Evolutionary conservation across 768 basidiomycete genomes (phyloP).

Genomic region (Naganishia vaughanmartiniae): DNA sequence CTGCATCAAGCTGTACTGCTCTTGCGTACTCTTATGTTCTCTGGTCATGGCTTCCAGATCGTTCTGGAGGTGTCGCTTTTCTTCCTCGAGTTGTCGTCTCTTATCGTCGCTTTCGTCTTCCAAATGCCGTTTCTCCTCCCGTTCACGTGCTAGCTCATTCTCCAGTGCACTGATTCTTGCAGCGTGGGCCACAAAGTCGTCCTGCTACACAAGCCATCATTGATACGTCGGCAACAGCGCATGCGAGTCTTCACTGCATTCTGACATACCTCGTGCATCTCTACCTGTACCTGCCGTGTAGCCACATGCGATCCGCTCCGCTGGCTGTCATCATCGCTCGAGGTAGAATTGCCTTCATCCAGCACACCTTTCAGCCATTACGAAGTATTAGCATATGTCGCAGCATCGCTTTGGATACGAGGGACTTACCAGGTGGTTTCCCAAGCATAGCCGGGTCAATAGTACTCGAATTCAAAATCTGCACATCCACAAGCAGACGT

Average conservation of each 20-base stretch:
- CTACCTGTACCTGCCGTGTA: neutral
- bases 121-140: neutral
- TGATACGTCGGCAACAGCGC: neutral
- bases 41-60: slow-evolving; percentile 5
- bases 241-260: neutral
- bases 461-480: slow-evolving; percentile 8
- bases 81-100: neutral
- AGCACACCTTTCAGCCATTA: neutral
- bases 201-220: neutral
- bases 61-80: neutral
- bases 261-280: slow-evolving; percentile 5
- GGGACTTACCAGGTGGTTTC: slow-evolving; percentile 3
- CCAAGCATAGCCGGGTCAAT: slow-evolving; percentile 15
- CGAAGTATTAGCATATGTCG: too few species aligned
- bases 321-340: slow-evolving; percentile 9
- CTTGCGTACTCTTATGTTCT: neutral
- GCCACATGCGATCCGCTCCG: slow-evolving; percentile 2
- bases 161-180: neutral
- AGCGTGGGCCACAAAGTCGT: neutral
- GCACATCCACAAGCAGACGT: neutral
- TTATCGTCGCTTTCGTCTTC: neutral
- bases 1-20: neutral
- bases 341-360: neutral
- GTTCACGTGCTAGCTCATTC: neutral
- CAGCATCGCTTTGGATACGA: neutral